phyloP scores from a whole-genome alignment of 768 basidiomycete species.

The Goffeauzyma gilvescens region DNA sequence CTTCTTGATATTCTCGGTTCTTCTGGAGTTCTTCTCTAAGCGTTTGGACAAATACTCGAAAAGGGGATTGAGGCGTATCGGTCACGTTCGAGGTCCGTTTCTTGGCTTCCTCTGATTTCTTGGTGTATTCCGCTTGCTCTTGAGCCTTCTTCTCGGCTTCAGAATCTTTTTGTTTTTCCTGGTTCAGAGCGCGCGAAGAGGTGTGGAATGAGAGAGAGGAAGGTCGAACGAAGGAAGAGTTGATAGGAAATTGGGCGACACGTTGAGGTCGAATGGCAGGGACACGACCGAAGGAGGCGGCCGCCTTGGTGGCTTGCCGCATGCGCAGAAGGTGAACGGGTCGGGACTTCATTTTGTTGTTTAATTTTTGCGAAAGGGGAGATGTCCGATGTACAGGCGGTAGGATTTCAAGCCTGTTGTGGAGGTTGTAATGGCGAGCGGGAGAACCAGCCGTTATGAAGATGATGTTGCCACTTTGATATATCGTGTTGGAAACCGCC shows the following conservation, averaged over 20 bases:
- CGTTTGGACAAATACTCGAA: conserved; percentile 88
- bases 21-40: conserved; percentile 80
- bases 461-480: too few species aligned
- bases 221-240: neutral
- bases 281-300: neutral
- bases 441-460: too few species aligned
- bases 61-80: conserved; percentile 48
- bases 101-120: too few species aligned
- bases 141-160: too few species aligned
- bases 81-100: conserved; percentile 15
- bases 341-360: conserved; percentile 1
- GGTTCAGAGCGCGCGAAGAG: conserved; percentile 1
- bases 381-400: too few species aligned
- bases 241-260: too few species aligned
- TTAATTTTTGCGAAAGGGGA: too few species aligned
- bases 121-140: too few species aligned
- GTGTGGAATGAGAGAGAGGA: conserved; percentile 6
- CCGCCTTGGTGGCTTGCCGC: neutral
- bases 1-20: conserved; percentile 85
- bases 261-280: neutral
- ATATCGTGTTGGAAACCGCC: too few species aligned
- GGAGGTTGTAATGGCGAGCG: too few species aligned
- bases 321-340: conserved; percentile 2
- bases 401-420: too few species aligned
- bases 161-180: too few species aligned